Evolutionary conservation across 192 early-diverging fungal species (phyloP).

Genomic region (Coemansia sp.): DNA sequence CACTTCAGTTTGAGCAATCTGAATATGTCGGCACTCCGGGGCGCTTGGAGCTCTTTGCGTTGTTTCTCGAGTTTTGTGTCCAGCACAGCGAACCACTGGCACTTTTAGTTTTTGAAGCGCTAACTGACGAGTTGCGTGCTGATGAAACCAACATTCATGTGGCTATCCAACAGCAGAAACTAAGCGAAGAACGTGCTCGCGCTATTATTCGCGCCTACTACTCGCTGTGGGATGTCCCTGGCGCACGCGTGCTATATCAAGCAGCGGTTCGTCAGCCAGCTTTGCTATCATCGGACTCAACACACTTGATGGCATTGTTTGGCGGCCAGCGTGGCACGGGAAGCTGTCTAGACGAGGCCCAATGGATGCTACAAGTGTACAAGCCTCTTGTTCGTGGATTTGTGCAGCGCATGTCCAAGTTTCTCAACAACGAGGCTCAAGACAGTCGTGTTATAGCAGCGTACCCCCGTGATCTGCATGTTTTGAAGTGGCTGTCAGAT

Average conservation of each 20-base stretch:
- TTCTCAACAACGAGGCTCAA: slow-evolving; percentile 59
- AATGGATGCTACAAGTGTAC: slow-evolving; percentile 72
- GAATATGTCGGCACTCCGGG: not conserved
- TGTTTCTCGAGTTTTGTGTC: slow-evolving; percentile 15
- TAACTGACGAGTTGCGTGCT: not conserved
- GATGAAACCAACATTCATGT: slow-evolving; percentile 13
- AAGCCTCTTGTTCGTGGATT: slow-evolving; percentile 68
- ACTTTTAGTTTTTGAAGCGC: not conserved
- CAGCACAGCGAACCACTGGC: not conserved
- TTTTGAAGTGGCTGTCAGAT: slow-evolving; percentile 80
- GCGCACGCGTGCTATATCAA: not conserved
- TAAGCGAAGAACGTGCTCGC: slow-evolving; percentile 5
- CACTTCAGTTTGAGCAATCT: not conserved
- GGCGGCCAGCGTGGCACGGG: slow-evolving; percentile 89
- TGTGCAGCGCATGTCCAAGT: slow-evolving; percentile 69
- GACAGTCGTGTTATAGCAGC: slow-evolving; percentile 56
- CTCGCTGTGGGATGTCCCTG: slow-evolving; percentile 11
- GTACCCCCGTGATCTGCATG: too few relatives aligned
- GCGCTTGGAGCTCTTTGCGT: slow-evolving; percentile 17
- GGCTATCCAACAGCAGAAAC: slow-evolving; percentile 1
- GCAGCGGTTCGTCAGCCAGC: not conserved
- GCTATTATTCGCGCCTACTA: slow-evolving; percentile 28
- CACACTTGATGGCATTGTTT: slow-evolving; percentile 78
- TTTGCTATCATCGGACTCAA: slow-evolving; percentile 46
- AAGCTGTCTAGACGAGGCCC: slow-evolving; percentile 81